Evolutionary conservation across 2,329 filamentous ascomycete species (phyloP), one percentile per base, ranked within the genome.

Genomic region (Ilyonectria mors-panacis): DNA sequence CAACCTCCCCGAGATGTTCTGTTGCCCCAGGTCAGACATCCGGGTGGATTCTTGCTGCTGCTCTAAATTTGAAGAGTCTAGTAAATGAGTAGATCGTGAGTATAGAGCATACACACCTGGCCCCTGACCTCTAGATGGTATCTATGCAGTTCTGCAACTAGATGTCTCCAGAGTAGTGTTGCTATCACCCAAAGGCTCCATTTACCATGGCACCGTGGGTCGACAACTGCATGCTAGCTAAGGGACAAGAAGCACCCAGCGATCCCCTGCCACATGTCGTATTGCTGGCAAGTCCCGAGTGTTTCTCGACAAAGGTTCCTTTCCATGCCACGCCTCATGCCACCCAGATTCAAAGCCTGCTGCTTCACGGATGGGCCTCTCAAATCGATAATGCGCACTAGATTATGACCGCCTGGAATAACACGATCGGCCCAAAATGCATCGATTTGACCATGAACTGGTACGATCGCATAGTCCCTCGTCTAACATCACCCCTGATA

Each of bases 401-500:
- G 58, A 78, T 88, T 47, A 63, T 73, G 2, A 80, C 82, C 9
- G 82, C 83, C 4, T 88, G 84, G 83, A 78, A 86, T 63, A 83
- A 81, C 66, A 76, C 76, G 1, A 71, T 81, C 15, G 72, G 78
- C 0, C 83, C 84, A 0, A 77, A 69, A 4, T 87, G 86, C 71
- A 83, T 88, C 71, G 80, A 80, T 66, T 74, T 85, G 44, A 82
- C 82, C 2, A 77, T 75, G 6, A 83, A 84, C 66, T 88, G 85
- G 85, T 83, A 85, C 63, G 9, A 63, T 15, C 6, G 5, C 9
- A 15, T 4, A 8, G 6, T 47, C 35, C 15, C n/a, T 26, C 13
- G 4, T 45, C 19, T 7, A 42, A 26, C 6, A 63, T 13, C 9
- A 12, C 10, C 6, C 30, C 23, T 37, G n/a, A 54, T 2, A 17